Percentiles rank a stretch among this genome's conserved stretches.
These are phyloP conservation scores for Malassezia sp. DNA, from an alignment of 1,284 basidiomycete genomes.

Conservation along the genomic window DNA sequence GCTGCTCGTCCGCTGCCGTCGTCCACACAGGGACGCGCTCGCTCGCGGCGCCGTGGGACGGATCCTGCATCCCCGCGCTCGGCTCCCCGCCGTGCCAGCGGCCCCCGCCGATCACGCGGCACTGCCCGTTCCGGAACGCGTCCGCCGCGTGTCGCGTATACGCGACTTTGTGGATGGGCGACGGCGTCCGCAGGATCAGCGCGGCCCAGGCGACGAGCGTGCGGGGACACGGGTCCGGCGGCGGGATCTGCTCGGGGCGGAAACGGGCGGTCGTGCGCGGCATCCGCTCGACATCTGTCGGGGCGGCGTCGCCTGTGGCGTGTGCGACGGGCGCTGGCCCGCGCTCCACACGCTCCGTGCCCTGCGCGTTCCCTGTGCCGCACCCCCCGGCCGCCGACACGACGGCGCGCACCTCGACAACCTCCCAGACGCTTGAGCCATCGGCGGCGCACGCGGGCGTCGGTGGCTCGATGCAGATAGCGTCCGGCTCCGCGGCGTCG, in stretches of 20 bases:
- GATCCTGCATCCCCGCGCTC: too few species aligned
- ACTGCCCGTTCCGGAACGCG: constrained; percentile 59
- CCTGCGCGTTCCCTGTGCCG: too few species aligned
- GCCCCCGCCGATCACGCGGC: constrained; percentile 55
- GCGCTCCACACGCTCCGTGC: too few species aligned
- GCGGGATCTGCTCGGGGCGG: constrained; percentile 14
- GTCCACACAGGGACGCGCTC: too few species aligned
- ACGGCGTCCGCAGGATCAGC: constrained; percentile 60
- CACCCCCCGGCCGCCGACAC: too few species aligned
- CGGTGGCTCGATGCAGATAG: constrained; percentile 29
- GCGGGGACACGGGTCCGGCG: constrained; percentile 25
- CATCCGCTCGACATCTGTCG: constrained; percentile 45
- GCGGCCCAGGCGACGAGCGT: constrained; percentile 66
- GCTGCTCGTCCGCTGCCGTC: constrained; percentile 40
- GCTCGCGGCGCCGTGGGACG: too few species aligned
- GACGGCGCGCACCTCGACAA: constrained; percentile 66
- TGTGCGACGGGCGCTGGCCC: constrained; percentile 47
- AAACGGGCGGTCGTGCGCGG: constrained; percentile 34
- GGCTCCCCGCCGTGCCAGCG: constrained; percentile 18
- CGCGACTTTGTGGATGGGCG: constrained; percentile 61
- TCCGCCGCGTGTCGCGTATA: constrained; percentile 61
- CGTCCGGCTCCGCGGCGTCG: constrained; percentile 50
- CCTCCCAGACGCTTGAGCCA: constrained; percentile 52
- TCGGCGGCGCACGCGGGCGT: not conserved
- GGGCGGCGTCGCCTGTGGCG: constrained; percentile 35